Evolutionary conservation across 306 rosid genomes (phyloP).

Genomic region (Sesbania bispinosa): DNA sequence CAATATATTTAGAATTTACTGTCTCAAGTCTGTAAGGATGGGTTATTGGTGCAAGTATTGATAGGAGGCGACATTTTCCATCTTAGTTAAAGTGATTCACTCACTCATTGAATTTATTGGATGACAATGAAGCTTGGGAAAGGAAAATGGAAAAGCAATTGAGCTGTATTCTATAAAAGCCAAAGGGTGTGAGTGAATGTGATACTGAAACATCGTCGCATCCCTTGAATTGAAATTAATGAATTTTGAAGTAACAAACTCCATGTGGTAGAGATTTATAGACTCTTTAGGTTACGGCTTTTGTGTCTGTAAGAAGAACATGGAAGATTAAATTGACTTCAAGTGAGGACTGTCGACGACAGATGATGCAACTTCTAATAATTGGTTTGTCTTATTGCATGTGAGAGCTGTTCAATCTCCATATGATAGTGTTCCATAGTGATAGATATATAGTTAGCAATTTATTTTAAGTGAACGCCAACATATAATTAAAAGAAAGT

Average conservation of each 20-base stretch:
- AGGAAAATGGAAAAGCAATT: slow-evolving; percentile 11
- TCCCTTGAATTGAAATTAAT: not conserved
- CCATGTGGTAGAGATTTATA: slow-evolving; percentile 24
- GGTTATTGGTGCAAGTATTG: not conserved
- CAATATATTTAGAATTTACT: too few species aligned
- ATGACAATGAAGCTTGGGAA: too few species aligned
- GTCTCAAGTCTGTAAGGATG: not conserved
- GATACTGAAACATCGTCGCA: not conserved
- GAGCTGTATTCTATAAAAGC: not conserved
- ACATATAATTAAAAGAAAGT: too few species aligned
- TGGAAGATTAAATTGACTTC: not conserved
- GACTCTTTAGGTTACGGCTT: slow-evolving; percentile 13
- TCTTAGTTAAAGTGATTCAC: not conserved
- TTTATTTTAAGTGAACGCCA: too few species aligned
- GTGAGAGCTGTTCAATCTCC: slow-evolving; percentile 25
- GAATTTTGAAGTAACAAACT: slow-evolving; percentile 23
- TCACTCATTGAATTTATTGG: too few species aligned
- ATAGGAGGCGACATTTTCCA: not conserved
- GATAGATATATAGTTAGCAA: not conserved
- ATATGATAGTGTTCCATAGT: not conserved
- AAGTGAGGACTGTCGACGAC: not conserved
- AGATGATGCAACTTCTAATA: not conserved
- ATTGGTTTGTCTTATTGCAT: slow-evolving; percentile 23
- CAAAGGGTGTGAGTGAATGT: too few species aligned
- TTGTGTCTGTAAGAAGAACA: slow-evolving; percentile 17